Conservation (phyloP, 1,139 yeast genomes). For the Casaregolazyma suthepensis region DNA sequence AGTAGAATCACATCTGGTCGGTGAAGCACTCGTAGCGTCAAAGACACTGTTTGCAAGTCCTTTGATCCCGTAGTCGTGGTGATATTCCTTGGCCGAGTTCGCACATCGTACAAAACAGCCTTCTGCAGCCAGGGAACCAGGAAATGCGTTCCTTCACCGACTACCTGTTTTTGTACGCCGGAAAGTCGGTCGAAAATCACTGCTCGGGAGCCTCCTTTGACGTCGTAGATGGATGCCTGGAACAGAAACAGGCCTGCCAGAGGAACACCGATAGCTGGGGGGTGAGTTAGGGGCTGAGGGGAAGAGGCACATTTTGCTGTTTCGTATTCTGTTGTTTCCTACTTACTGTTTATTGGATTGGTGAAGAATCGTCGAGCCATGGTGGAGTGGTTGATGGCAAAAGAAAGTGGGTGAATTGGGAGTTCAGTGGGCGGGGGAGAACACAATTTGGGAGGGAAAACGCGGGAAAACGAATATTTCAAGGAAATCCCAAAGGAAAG, state of each 20-base stretch:
- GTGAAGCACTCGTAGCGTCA: slow-evolving; percentile 88
- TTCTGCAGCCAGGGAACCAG: slow-evolving; percentile 93
- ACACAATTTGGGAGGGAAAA: background rate
- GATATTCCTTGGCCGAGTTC: slow-evolving; percentile 88
- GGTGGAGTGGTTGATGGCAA: background rate
- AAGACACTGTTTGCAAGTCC: slow-evolving; percentile 91
- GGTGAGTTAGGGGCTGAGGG: background rate
- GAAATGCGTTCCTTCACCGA: slow-evolving; percentile 97
- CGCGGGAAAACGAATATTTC: background rate
- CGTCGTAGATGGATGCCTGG: slow-evolving; percentile 56
- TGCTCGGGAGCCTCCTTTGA: slow-evolving; percentile 92
- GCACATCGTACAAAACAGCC: slow-evolving; percentile 83
- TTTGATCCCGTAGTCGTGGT: slow-evolving; percentile 95
- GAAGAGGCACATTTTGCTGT: too few species aligned
- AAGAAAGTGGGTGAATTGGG: background rate
- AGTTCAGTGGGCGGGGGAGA: background rate
- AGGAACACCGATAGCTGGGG: slow-evolving; percentile 25
- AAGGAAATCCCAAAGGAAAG: background rate
- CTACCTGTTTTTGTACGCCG: slow-evolving; percentile 81
- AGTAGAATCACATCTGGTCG: slow-evolving; percentile 82
- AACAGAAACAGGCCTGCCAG: slow-evolving; percentile 23
- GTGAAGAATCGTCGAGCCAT: slow-evolving; percentile 12
- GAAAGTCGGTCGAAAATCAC: slow-evolving; percentile 86
- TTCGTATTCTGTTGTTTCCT: background rate
- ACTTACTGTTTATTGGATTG: slow-evolving; percentile 10